These are phyloP conservation scores for Colletotrichum cordylinicola DNA, from an alignment of 2,329 filamentous ascomycete genomes.

Conservation along the genomic window DNA sequence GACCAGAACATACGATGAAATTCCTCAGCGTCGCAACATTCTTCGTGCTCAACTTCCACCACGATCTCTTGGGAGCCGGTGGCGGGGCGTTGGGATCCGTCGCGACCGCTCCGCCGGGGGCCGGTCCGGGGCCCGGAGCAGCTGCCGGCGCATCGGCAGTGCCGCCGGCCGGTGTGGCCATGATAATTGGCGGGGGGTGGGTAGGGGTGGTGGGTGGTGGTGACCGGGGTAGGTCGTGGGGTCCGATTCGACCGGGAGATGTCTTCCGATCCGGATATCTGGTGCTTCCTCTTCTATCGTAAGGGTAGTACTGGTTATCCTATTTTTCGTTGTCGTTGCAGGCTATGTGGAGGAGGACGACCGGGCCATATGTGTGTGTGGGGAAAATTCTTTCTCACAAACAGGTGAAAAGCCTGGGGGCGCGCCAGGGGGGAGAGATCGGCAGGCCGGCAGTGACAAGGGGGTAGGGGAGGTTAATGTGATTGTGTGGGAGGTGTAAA, in stretches of 20 bases:
- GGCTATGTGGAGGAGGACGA: conserved; percentile 9
- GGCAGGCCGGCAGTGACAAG: not conserved
- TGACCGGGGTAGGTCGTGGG: not conserved
- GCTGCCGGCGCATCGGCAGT: conserved; percentile 3
- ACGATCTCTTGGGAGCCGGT: conserved; percentile 1
- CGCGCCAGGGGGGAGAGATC: not conserved
- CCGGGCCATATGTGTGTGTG: conserved; percentile 16
- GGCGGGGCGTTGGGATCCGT: not conserved
- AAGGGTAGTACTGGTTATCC: not conserved
- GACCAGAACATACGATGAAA: conserved; percentile 11
- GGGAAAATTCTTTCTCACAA: not conserved
- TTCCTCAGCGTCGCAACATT: conserved; percentile 11
- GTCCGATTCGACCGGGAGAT: not conserved
- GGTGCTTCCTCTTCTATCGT: not conserved
- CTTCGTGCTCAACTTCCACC: conserved; percentile 16
- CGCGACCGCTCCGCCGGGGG: not conserved
- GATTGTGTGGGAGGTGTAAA: not conserved
- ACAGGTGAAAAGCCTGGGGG: not conserved
- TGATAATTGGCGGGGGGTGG: not conserved
- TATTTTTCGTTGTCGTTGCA: not conserved
- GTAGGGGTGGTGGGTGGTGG: not conserved
- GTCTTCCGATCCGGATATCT: not conserved
- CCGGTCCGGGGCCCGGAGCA: not conserved
- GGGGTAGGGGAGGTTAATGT: not conserved
- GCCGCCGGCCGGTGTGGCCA: conserved; percentile 20